Conservation (phyloP, 495 filamentous ascomycete species). For the Hyaloscypha hepaticicola region DNA sequence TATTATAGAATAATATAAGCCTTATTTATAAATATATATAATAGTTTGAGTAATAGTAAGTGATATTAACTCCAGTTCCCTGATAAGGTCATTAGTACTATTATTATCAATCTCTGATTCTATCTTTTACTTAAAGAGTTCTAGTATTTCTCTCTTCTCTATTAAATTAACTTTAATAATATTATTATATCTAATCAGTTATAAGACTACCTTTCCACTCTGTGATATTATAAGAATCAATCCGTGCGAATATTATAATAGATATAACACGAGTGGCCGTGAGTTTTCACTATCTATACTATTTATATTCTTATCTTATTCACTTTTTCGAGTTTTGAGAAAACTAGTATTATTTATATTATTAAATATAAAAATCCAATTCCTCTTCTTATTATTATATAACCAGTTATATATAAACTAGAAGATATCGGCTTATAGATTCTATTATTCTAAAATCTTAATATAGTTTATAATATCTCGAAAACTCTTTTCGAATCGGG, state of each 20-base stretch:
- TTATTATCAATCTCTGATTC: conserved; percentile 12
- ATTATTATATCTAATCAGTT: conserved; percentile 34
- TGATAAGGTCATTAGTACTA: conserved; percentile 23
- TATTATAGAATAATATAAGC: conserved; percentile 23
- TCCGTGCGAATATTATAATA: conserved; percentile 34
- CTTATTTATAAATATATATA: conserved; percentile 40
- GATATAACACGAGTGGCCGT: not conserved
- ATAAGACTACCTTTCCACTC: conserved; percentile 29
- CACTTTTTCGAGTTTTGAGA: conserved; percentile 19
- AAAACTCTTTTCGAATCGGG: conserved; percentile 40
- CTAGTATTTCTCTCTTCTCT: conserved; percentile 33
- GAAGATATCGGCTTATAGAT: conserved; percentile 40
- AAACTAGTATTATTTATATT: conserved; percentile 38
- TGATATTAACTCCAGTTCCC: conserved; percentile 42
- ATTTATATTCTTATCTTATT: not conserved
- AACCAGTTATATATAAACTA: conserved; percentile 41
- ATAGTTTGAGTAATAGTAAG: conserved; percentile 47
- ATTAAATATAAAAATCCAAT: conserved; percentile 44
- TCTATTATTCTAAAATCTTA: conserved; percentile 35
- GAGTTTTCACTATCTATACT: not conserved
- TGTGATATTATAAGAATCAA: conserved; percentile 42
- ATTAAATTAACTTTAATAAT: conserved; percentile 41
- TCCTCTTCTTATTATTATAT: conserved; percentile 25
- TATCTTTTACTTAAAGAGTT: conserved; percentile 41
- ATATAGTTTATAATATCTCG: conserved; percentile 37